Evolutionary conservation across 2,329 filamentous ascomycete genomes (phyloP), one percentile per base, ranked within the genome.

Genomic region (Aureobasidium sp.): DNA sequence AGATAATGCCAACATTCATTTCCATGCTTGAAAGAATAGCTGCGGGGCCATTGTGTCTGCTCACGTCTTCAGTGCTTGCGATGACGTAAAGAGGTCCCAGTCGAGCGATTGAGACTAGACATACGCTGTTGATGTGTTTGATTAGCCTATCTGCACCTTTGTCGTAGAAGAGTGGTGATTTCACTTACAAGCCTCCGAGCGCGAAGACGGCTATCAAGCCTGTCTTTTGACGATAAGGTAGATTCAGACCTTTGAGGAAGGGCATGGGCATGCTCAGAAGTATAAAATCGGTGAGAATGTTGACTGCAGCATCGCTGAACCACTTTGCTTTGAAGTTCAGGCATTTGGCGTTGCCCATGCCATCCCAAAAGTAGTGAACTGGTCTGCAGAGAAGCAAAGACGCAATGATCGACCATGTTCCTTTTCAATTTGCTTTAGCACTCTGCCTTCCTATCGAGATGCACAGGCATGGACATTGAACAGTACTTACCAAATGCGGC

Each of bases 161-260:
- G 5, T 8, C 24, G 20, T 1, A 17, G 20, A 27, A 20, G 5
- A 37, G 34, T 5, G 13, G 34, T 15, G n/a, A 29, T 8, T 27
- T 20, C 7, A 66, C 69, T 67, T 65, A 70, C 65, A 74, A 64
- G 32, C 66, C 67, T 37, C 72, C 73, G n/a, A 74, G 65, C 8
- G 69, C 71, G 60, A 74, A 75, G 1, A 74, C 68, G 27, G 66
- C 69, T 64, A 72, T 72, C 17, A 75, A 63, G 1, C 69, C 65
- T 41, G 62, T 59, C 53, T 69, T 71, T 61, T 72, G 71, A 15
- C 64, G 67, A 44, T 62, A 68, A 1, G 69, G 66, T 9, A 75
- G 64, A n/a, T 70, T 67, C 26, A 75, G 63, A 0, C 63, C 64
- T 13, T 67, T 68, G 17, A 75, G 63, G 1, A 71, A 69, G 5